Evolutionary conservation across 805 yeast species (phyloP).

Genomic region (Kodamaea leandrae): DNA sequence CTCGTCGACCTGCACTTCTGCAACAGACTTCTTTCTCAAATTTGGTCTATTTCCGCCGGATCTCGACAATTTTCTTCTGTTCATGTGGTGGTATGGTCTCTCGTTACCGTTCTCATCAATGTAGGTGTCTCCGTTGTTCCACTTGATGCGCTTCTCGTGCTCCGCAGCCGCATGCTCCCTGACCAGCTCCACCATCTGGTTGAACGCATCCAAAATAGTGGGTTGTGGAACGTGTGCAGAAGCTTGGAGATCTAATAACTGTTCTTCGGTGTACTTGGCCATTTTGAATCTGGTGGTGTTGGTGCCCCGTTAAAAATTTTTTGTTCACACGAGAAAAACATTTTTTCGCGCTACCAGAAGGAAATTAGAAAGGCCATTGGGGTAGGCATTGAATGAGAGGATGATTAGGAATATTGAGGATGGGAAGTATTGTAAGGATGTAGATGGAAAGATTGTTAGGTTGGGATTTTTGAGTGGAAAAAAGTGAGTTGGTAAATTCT

Average conservation of each 20-base stretch:
- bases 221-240: slow-evolving; percentile 60
- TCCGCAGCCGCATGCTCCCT: slow-evolving; percentile 44
- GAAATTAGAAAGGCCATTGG: background rate
- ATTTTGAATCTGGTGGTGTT: slow-evolving; percentile 25
- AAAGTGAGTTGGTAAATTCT: too few relatives aligned
- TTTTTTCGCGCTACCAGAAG: background rate
- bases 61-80: slow-evolving; percentile 63
- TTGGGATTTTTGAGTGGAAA: too few relatives aligned
- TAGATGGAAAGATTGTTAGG: too few relatives aligned
- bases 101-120: slow-evolving; percentile 46
- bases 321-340: slow-evolving; percentile 10
- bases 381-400: background rate
- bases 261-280: slow-evolving; percentile 68
- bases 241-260: slow-evolving; percentile 56
- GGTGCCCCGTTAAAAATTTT: slow-evolving; percentile 8
- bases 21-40: slow-evolving; percentile 54
- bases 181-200: slow-evolving; percentile 63
- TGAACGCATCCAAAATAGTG: slow-evolving; percentile 62
- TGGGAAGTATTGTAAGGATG: background rate
- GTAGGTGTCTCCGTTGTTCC: slow-evolving; percentile 44
- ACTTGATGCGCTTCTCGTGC: slow-evolving; percentile 25
- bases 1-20: slow-evolving; percentile 57
- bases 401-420: background rate
- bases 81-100: slow-evolving; percentile 44
- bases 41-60: slow-evolving; percentile 42